Percentiles rank a stretch among this genome's conserved stretches.
These are phyloP conservation scores for Cladochytrium replicatum DNA, from an alignment of 192 early-diverging fungal genomes.

Conservation along the genomic window DNA sequence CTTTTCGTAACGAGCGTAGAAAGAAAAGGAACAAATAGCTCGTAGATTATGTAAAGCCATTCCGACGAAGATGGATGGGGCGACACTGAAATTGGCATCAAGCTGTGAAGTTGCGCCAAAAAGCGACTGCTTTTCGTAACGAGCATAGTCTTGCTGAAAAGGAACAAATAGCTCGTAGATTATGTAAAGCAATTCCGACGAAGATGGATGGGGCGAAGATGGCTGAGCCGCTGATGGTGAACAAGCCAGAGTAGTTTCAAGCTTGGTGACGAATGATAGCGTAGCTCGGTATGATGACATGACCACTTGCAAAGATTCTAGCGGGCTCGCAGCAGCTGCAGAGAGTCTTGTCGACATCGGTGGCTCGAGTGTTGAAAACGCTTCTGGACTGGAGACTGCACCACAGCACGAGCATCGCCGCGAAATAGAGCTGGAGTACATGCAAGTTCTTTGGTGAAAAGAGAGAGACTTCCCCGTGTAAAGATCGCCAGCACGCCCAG, in stretches of 20 bases:
- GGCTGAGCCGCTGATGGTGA: no score
- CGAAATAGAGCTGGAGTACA: constrained; percentile 50
- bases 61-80: no score
- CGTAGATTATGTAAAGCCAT: constrained; percentile 54
- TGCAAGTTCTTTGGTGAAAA: constrained; percentile 46
- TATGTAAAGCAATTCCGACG: constrained; percentile 44
- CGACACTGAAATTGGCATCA: no score
- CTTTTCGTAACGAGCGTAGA: constrained; percentile 45
- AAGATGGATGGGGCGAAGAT: no score
- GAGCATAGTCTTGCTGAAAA: constrained; percentile 50
- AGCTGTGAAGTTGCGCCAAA: no score
- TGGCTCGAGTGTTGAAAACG: constrained; percentile 42
- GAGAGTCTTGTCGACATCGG: constrained; percentile 20
- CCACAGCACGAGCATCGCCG: constrained; percentile 28
- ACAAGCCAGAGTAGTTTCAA: no score
- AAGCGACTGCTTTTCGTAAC: constrained; percentile 44
- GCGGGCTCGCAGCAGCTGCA: constrained; percentile 9
- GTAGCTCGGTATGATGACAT: constrained; percentile 39
- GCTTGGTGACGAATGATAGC: constrained; percentile 37
- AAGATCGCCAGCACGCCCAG: no score
- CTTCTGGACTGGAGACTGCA: constrained; percentile 39
- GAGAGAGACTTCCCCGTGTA: constrained; percentile 42
- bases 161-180: constrained; percentile 57
- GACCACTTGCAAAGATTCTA: constrained; percentile 23
- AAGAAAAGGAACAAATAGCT: constrained; percentile 54